Percentiles rank a stretch among this genome's conserved stretches.
These are phyloP conservation scores for Phaffomyces opuntiae DNA, from an alignment of 805 yeast genomes.

Conservation along the genomic window DNA sequence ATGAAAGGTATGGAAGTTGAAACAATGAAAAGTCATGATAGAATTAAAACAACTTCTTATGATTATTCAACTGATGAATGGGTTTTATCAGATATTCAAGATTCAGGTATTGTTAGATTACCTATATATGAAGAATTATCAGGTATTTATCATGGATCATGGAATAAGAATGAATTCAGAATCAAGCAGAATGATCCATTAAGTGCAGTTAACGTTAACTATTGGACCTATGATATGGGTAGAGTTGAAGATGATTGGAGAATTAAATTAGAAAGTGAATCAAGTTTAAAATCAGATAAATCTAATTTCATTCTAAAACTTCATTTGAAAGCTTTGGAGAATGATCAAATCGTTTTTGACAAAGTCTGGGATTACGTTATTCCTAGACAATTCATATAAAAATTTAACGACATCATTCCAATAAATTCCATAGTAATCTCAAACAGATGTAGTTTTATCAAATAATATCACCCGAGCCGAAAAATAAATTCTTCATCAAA, in stretches of 20 bases:
- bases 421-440: too few relatives aligned
- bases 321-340: constrained; percentile 30
- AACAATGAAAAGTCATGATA: constrained; percentile 19
- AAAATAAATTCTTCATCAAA: neutral
- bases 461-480: too few relatives aligned
- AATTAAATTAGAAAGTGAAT: constrained; percentile 26
- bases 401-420: neutral
- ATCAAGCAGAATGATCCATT: constrained; percentile 32
- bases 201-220: constrained; percentile 32
- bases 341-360: constrained; percentile 25
- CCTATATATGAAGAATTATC: constrained; percentile 26
- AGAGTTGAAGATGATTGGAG: constrained; percentile 32
- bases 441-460: too few relatives aligned
- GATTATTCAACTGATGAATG: constrained; percentile 18
- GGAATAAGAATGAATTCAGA: constrained; percentile 33
- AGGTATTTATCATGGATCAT: constrained; percentile 34
- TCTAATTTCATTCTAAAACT: constrained; percentile 28
- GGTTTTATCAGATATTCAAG: constrained; percentile 23
- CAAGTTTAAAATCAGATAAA: constrained; percentile 27
- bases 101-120: constrained; percentile 28
- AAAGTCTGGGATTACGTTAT: constrained; percentile 29
- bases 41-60: constrained; percentile 14
- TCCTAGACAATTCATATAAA: constrained; percentile 27
- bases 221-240: constrained; percentile 36
- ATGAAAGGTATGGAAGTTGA: constrained; percentile 22